Evolutionary conservation across 139 green algal genomes (phyloP), one percentile per base, ranked within the genome.

Genomic region (Picochlorum sp.): DNA sequence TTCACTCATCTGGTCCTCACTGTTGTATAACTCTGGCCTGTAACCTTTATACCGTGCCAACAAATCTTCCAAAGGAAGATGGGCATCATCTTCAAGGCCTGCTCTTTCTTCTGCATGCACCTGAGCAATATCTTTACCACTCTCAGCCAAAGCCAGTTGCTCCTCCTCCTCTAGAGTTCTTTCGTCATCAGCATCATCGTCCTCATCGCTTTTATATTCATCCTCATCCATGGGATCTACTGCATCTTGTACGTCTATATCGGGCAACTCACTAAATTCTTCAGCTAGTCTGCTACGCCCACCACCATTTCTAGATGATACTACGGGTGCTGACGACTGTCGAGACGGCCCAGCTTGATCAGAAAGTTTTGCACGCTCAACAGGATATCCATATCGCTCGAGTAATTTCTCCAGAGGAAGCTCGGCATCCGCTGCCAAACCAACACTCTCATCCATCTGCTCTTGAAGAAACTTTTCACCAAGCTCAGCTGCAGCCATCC

Each of bases 351-450:
- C 45, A 28, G 28, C 28, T 38, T 11, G 34, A 41, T 41, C 8
- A 41, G 34, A 41, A 41, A 41, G 16, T 21, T 54, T 54, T 18
- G 15, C 57, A 26, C 9, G 21, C 0, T 31, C 31, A 4, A 59
- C 26, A 47, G 71, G 71, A 54, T 73, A 75, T 31, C 77, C 77
- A 69, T 90, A 96, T 24, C 65, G 58, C 2, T 75, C 76, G 65
- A 97, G 75, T 55, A 97, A 68, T 73, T 94, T 61, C 54, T 96
- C 91, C 2, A 97, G 59, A 0, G 91, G 79, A 57, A 97, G 55
- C 7, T 97, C 84, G 5, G 79, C 80, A 56, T 97, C 91, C 2
- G 73, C 74, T 31, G 74, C 75, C 51, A 97, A 77, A 2, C 55
- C 90, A 45, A 76, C 72, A 28, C 87, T 45, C 78, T 97, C 90